Evolutionary conservation across 768 basidiomycete genomes (phyloP), one percentile per base, ranked within the genome.

Genomic region (Podaxis rugospora): DNA sequence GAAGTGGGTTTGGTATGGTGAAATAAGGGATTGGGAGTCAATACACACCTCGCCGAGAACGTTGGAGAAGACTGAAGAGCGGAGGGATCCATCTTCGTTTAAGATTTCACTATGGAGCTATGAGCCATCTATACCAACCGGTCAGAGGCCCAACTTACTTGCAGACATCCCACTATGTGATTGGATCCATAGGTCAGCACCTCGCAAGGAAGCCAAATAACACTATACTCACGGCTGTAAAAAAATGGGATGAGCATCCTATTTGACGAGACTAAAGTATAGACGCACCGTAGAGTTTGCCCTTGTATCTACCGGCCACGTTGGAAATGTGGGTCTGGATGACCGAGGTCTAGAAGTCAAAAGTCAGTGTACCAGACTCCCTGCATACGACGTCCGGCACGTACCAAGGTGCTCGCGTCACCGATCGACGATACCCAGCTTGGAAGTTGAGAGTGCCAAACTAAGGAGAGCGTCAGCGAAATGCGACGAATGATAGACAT

Each of bases 51-150:
- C 70, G 61, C 78, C 79, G 36, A 81, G 69, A 54, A 79, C 74
- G 62, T 75, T 75, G 58, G 64, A 74, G 70, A 79, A 80, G 36
- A 80, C 76, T 49, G 74, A 75, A 23, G 64, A 67, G 28, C 76
- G 73, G 53, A 80, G 62, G 51, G 69, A 69, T 37, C 80, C 79
- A 65, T 79, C 72, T 57, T 80, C 80, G 68, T 77, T 78, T 65
- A 81, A 73, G 55, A 76, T 75, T 70, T 80, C 80, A 60, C 74
- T 74, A 50, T n/a, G 11, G 25, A 32, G 2, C n/a, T 13, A 60
- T 71, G 70, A 51, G 69, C 49, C 21, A 35, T 51, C 67, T 62
- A 42, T 65, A 66, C 51, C 46, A 37, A 1, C 4, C 7, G 5
- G 25, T 28, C 5, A 32, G 14, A 21, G 42, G 10, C 13, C 18